Percentiles rank a stretch among this genome's conserved stretches.
Conservation (phyloP, 2,329 filamentous ascomycete species). For the Teratosphaeria gauchensis region DNA sequence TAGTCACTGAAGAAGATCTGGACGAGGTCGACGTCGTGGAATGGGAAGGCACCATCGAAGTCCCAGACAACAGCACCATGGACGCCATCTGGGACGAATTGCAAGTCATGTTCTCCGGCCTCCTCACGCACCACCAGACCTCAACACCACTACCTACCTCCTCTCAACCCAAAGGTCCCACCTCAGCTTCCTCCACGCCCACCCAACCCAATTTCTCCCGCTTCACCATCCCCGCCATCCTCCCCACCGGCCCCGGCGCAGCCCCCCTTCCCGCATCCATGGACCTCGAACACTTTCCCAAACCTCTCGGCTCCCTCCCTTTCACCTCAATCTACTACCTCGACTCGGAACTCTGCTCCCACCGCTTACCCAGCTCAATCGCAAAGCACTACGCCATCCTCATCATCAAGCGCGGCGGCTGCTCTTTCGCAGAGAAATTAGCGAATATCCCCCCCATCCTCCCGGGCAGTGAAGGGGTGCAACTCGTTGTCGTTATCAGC, state of each 20-base stretch:
- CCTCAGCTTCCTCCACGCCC: background rate
- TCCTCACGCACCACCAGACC: background rate
- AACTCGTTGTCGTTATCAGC: constrained; percentile 72
- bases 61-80: constrained; percentile 22
- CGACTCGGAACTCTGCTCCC: constrained; percentile 57
- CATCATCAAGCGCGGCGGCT: constrained; percentile 71
- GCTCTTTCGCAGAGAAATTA: constrained; percentile 75
- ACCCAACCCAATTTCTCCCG: constrained; percentile 18
- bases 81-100: constrained; percentile 42
- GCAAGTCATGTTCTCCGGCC: constrained; percentile 40
- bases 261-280: constrained; percentile 50
- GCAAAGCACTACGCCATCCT: constrained; percentile 61
- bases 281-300: constrained; percentile 37
- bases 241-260: constrained; percentile 53
- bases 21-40: background rate
- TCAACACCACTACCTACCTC: background rate
- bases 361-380: constrained; percentile 42
- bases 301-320: constrained; percentile 29
- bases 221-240: constrained; percentile 38
- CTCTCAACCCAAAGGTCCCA: background rate
- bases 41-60: constrained; percentile 3
- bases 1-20: background rate
- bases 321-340: constrained; percentile 52
- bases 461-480: constrained; percentile 42
- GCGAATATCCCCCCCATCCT: constrained; percentile 68